Evolutionary conservation across 2,329 filamentous ascomycete species (phyloP).

Genomic region (Endothia cerciana): DNA sequence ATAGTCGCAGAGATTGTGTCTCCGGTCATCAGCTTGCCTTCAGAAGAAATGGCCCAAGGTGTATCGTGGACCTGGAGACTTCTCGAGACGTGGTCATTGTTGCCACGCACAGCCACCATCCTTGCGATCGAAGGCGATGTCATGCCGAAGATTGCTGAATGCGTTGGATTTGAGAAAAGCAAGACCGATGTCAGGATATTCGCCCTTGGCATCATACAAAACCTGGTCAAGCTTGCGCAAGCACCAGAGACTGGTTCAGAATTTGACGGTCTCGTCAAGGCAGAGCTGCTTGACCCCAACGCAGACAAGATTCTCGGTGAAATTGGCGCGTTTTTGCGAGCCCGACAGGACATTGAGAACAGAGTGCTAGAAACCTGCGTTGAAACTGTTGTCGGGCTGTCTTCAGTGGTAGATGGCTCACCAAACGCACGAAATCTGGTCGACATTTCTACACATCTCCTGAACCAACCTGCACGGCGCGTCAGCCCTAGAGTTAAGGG

Average conservation of each 20-base stretch:
- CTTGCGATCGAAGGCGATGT: slow-evolving; percentile 65
- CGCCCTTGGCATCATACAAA: slow-evolving; percentile 74
- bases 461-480: slow-evolving; percentile 81
- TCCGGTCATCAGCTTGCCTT: slow-evolving; percentile 76
- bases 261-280: slow-evolving; percentile 59
- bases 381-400: slow-evolving; percentile 75
- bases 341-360: slow-evolving; percentile 63
- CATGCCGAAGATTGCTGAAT: slow-evolving; percentile 73
- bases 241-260: slow-evolving; percentile 59
- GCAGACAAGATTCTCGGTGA: slow-evolving; percentile 66
- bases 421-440: slow-evolving; percentile 77
- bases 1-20: slow-evolving; percentile 78
- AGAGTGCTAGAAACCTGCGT: slow-evolving; percentile 80
- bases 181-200: slow-evolving; percentile 81
- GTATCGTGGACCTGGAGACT: slow-evolving; percentile 82
- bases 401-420: slow-evolving; percentile 68
- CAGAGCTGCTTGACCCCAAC: slow-evolving; percentile 60
- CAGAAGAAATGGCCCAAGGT: slow-evolving; percentile 85
- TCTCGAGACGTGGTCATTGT: slow-evolving; percentile 78
- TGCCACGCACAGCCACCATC: slow-evolving; percentile 68
- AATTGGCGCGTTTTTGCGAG: slow-evolving; percentile 67
- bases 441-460: slow-evolving; percentile 76
- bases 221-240: slow-evolving; percentile 64
- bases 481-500: slow-evolving; percentile 85
- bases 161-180: slow-evolving; percentile 66